Conservation (phyloP, 148 eudicot species). For the Simmondsia chinensis region DNA sequence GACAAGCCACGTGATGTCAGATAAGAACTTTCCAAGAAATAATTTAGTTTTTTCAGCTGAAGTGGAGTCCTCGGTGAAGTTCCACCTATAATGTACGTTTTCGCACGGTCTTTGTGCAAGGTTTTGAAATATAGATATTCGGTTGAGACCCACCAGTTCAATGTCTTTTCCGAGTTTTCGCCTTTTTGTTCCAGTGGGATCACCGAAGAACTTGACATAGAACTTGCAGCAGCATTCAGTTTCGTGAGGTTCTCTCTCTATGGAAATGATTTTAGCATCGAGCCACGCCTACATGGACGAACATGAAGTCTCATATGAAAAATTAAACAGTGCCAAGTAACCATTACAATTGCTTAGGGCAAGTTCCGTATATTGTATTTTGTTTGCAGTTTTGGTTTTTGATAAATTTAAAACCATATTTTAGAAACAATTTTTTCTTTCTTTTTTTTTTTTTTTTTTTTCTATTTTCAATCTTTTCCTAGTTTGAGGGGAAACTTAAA, state of each 20-base stretch:
- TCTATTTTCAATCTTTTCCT: too few species aligned
- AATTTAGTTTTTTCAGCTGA: slow-evolving; percentile 45
- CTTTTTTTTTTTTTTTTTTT: too few species aligned
- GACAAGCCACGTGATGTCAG: slow-evolving; percentile 72
- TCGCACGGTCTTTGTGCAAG: slow-evolving; percentile 48
- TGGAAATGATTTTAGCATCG: slow-evolving; percentile 71
- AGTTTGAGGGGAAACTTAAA: too few species aligned
- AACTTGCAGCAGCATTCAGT: slow-evolving; percentile 54
- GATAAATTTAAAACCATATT: too few species aligned
- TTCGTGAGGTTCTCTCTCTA: slow-evolving; percentile 76
- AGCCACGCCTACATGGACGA: slow-evolving; percentile 49
- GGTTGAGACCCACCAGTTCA: slow-evolving; percentile 34
- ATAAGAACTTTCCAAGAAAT: slow-evolving; percentile 50
- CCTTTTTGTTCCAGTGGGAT: slow-evolving; percentile 26
- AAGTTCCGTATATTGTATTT: too few species aligned
- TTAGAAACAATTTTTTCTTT: too few species aligned
- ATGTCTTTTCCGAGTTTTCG: slow-evolving; percentile 46
- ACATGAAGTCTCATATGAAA: neutral
- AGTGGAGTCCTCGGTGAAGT: slow-evolving; percentile 57
- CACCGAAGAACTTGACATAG: slow-evolving; percentile 50
- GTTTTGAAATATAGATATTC: slow-evolving; percentile 59
- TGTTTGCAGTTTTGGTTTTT: too few species aligned
- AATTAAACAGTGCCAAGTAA: neutral
- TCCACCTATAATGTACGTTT: slow-evolving; percentile 59
- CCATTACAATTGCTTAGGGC: neutral